A percentile compares a stretch with the other conserved stretches of the same genome.
Evolutionary conservation across 129 eudicot species (phyloP).

Genomic region (carrot (Daucus carota)): DH1_v3.0 NC_030383.2:50758001-50758500

Average conservation of each 20-base stretch:
- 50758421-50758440: neutral
- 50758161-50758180: too few relatives aligned
- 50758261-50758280: slow-evolving; percentile 15
- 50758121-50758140: too few relatives aligned
- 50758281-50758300: slow-evolving; percentile 24
- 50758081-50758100: too few relatives aligned
- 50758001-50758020: too few relatives aligned
- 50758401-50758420: slow-evolving; percentile 1
- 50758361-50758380: slow-evolving; percentile 35
- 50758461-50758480: neutral
- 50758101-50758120: too few relatives aligned
- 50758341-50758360: slow-evolving; percentile 11
- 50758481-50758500: neutral
- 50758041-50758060: too few relatives aligned
- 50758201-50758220: too few relatives aligned
- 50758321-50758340: slow-evolving; percentile 35
- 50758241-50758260: slow-evolving; percentile 14
- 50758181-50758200: too few relatives aligned
- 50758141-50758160: too few relatives aligned
- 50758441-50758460: neutral
- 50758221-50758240: too few relatives aligned
- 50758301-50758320: slow-evolving; percentile 37
- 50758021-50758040: too few relatives aligned
- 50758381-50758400: slow-evolving; percentile 15
- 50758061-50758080: too few relatives aligned